These are phyloP conservation scores for Rhodamnia argentea DNA, from an alignment of 345 rosid species.

Conservation along the genomic window DNA sequence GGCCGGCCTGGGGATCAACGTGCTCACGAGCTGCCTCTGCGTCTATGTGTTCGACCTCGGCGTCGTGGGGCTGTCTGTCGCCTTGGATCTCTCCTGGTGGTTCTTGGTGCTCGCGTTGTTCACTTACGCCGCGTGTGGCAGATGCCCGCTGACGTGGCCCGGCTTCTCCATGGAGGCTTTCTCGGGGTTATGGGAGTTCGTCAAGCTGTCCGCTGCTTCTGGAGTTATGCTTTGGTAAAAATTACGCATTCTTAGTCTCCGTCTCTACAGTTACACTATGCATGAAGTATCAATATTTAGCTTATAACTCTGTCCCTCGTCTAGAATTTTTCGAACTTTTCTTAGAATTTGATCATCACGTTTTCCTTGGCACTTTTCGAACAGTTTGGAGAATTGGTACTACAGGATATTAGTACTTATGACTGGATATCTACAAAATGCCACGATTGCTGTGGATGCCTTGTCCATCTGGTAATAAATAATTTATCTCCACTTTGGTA, in stretches of 20 bases:
- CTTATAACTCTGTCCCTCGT: not conserved
- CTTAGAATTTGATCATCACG: not conserved
- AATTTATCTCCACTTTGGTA: not conserved
- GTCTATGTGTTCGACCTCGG: slow-evolving; percentile 15
- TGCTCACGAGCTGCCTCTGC: slow-evolving; percentile 15
- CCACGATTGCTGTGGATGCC: slow-evolving; percentile 31
- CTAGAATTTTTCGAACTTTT: not conserved
- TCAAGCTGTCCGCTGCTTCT: slow-evolving; percentile 27
- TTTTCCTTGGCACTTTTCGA: not conserved
- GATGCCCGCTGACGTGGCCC: slow-evolving; percentile 29
- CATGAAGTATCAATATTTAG: not conserved
- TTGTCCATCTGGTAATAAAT: slow-evolving; percentile 11
- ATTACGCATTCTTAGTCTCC: not conserved
- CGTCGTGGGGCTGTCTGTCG: slow-evolving; percentile 20
- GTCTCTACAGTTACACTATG: not conserved
- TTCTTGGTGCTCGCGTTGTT: slow-evolving; percentile 9
- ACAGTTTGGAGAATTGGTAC: slow-evolving; percentile 41
- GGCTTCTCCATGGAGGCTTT: slow-evolving; percentile 27
- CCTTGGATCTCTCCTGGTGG: slow-evolving; percentile 33
- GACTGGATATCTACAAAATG: slow-evolving; percentile 22
- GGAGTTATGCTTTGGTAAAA: slow-evolving; percentile 37
- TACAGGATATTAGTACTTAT: slow-evolving; percentile 26
- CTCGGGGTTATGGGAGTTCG: slow-evolving; percentile 21
- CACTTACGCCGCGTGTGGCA: not conserved
- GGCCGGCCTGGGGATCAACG: slow-evolving; percentile 12